Conservation (phyloP, 2,329 filamentous ascomycete genomes). For the Exophiala bonariae region DNA sequence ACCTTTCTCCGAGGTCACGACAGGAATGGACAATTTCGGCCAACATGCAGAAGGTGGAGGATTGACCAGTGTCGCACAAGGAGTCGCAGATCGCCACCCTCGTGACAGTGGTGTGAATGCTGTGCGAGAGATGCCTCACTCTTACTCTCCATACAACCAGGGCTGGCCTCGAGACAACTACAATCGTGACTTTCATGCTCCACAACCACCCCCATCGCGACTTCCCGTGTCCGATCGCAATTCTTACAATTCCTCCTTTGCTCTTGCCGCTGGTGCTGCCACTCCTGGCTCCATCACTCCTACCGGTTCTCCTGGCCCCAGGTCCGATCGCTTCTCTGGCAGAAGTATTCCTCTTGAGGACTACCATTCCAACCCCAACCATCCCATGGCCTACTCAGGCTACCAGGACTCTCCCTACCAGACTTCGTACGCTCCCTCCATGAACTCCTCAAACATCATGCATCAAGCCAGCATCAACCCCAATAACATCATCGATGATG, state of each 20-base stretch:
- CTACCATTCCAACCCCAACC: conserved; percentile 34
- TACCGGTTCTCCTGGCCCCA: conserved; percentile 28
- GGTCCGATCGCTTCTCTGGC: conserved; percentile 41
- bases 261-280: conserved; percentile 26
- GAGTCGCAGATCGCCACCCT: conserved; percentile 13
- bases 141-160: conserved; percentile 18
- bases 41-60: conserved; percentile 13
- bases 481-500: conserved; percentile 79
- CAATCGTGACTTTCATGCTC: conserved; percentile 5
- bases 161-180: conserved; percentile 3
- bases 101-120: conserved; percentile 15
- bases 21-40: conserved; percentile 22
- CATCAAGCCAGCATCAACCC: conserved; percentile 55
- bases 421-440: conserved; percentile 54
- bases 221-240: conserved; percentile 10
- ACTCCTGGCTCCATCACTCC: conserved; percentile 30
- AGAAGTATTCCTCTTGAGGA: conserved; percentile 52
- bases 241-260: conserved; percentile 25
- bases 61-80: conserved; percentile 10
- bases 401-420: conserved; percentile 67
- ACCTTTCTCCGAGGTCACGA: conserved; percentile 12
- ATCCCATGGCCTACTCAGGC: conserved; percentile 36
- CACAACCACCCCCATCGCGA: conserved; percentile 14
- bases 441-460: conserved; percentile 56
- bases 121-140: conserved; percentile 14